phyloP scores from a whole-genome alignment of 2,329 filamentous ascomycete genomes.

The Penicillium freii region DNA sequence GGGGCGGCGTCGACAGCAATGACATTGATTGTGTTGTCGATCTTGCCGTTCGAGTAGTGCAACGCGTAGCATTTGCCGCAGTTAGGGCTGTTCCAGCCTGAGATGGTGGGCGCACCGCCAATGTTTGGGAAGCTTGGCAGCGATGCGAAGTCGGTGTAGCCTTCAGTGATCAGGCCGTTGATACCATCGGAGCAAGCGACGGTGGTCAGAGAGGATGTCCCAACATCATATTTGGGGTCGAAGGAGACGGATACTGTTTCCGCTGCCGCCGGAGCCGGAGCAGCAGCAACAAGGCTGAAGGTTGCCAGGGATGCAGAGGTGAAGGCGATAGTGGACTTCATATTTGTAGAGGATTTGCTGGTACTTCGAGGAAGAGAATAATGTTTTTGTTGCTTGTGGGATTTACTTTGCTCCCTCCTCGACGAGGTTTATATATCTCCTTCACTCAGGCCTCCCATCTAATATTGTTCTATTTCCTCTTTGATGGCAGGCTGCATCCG shows the following conservation, averaged over 20 bases:
- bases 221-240: conserved; percentile 68
- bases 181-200: conserved; percentile 47
- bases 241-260: conserved; percentile 59
- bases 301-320: conserved; percentile 22
- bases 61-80: conserved; percentile 56
- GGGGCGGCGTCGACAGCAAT: conserved; percentile 49
- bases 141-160: conserved; percentile 43
- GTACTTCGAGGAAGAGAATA: background rate
- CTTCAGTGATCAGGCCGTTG: conserved; percentile 34
- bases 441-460: background rate
- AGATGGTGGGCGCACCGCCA: conserved; percentile 50
- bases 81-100: conserved; percentile 47
- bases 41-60: conserved; percentile 43
- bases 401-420: background rate
- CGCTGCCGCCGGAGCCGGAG: conserved; percentile 18
- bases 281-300: conserved; percentile 25
- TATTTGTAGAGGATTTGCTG: conserved; percentile 4
- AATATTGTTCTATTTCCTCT: conserved; percentile 13
- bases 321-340: conserved; percentile 28
- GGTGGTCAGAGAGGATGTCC: conserved; percentile 52
- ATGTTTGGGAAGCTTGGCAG: conserved; percentile 51
- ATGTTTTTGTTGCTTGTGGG: conserved; percentile 3
- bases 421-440: conserved; percentile 15
- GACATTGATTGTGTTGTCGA: conserved; percentile 46
- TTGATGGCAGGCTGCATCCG: conserved; percentile 1